phyloP scores from a whole-genome alignment of 306 rosid genomes.

The Alnus rubra region DNA sequence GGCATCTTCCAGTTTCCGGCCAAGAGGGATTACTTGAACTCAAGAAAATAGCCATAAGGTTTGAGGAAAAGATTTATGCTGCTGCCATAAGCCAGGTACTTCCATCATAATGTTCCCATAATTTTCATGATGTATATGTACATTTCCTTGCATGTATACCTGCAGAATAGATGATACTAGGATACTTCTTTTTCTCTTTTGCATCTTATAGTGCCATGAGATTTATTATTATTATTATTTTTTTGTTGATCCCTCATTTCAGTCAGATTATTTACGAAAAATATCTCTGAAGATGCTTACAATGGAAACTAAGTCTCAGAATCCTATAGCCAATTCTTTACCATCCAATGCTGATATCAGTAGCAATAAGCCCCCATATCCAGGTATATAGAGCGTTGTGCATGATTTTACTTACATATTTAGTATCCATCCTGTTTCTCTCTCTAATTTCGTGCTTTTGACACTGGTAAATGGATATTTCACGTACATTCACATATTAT shows the following conservation, averaged over 20 bases:
- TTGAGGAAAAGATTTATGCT: slow-evolving; percentile 72
- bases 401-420: not conserved
- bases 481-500: not conserved
- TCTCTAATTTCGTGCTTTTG: not conserved
- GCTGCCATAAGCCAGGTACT: slow-evolving; percentile 70
- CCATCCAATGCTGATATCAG: slow-evolving; percentile 33
- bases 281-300: slow-evolving; percentile 44
- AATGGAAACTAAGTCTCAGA: slow-evolving; percentile 54
- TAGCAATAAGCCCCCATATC: slow-evolving; percentile 55
- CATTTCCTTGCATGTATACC: not conserved
- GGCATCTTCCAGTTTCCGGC: slow-evolving; percentile 63
- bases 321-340: slow-evolving; percentile 26
- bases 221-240: not conserved
- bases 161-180: not conserved
- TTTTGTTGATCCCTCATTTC: slow-evolving; percentile 25
- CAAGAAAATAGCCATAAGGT: slow-evolving; percentile 64
- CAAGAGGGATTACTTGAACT: slow-evolving; percentile 63
- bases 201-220: not conserved
- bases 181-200: not conserved
- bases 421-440: not conserved
- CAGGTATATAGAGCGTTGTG: slow-evolving; percentile 35
- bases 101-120: slow-evolving; percentile 4
- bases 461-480: not conserved
- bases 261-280: slow-evolving; percentile 53
- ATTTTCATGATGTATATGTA: not conserved